These are phyloP conservation scores for Lophiotrema nucula DNA, from an alignment of 495 filamentous ascomycete species.

Conservation along the genomic window DNA sequence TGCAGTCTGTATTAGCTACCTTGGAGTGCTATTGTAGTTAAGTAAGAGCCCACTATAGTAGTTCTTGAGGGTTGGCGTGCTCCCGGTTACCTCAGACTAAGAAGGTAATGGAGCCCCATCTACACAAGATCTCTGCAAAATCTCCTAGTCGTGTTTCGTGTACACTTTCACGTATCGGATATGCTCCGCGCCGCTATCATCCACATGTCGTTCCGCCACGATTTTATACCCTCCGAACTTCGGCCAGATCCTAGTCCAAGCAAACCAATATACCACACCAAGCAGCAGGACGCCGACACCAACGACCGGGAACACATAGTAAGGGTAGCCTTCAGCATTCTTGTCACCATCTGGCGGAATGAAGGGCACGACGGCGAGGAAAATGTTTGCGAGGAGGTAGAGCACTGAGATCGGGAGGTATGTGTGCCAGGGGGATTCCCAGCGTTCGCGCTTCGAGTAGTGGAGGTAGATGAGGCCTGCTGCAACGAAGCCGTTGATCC, in stretches of 20 bases:
- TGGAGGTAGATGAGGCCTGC: slow-evolving; percentile 54
- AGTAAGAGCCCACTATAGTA: too few species aligned
- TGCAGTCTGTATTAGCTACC: too few species aligned
- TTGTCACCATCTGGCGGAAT: slow-evolving; percentile 42
- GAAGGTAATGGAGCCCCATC: not conserved
- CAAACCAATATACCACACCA: slow-evolving; percentile 45
- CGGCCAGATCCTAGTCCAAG: slow-evolving; percentile 41
- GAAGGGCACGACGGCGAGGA: slow-evolving; percentile 47
- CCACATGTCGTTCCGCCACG: slow-evolving; percentile 41
- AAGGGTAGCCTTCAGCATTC: slow-evolving; percentile 41
- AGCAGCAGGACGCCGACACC: slow-evolving; percentile 43
- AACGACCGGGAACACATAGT: slow-evolving; percentile 48
- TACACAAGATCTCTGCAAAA: too few species aligned
- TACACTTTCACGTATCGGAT: slow-evolving; percentile 46
- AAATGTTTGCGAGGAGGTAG: slow-evolving; percentile 43
- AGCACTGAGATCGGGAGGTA: slow-evolving; percentile 39
- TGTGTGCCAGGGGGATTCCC: slow-evolving; percentile 45
- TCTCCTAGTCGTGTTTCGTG: slow-evolving; percentile 4
- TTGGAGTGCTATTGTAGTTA: too few species aligned
- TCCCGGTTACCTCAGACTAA: not conserved
- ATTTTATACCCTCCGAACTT: slow-evolving; percentile 47
- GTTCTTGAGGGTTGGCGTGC: too few species aligned
- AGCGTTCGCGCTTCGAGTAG: slow-evolving; percentile 43
- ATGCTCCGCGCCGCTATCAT: slow-evolving; percentile 47
- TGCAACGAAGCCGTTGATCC: slow-evolving; percentile 52